Evolutionary conservation across 306 rosid genomes (phyloP).

Genomic region (Lathyrus aphaca): DNA sequence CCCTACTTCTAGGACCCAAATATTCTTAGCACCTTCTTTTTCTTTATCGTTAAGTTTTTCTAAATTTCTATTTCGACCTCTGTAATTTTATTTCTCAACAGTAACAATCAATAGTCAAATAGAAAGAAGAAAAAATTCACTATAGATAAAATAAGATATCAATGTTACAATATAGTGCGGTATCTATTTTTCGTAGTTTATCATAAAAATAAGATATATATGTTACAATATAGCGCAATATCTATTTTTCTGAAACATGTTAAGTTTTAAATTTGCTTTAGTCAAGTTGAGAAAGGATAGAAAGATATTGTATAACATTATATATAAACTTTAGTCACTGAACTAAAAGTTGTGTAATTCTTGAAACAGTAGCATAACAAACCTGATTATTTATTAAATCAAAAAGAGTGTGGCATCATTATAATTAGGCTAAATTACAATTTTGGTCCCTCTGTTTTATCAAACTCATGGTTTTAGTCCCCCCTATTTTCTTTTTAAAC

Average conservation of each 20-base stretch:
- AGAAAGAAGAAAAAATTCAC: background rate
- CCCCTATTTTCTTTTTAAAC: too few species aligned
- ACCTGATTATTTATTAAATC: slow-evolving; percentile 94
- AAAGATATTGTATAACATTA: too few species aligned
- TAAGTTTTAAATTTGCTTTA: slow-evolving; percentile 20
- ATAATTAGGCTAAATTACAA: too few species aligned
- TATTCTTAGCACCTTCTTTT: slow-evolving; percentile 1
- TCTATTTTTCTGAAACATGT: slow-evolving; percentile 11
- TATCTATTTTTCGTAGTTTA: too few species aligned
- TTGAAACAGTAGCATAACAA: slow-evolving; percentile 30
- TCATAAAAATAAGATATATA: slow-evolving; percentile 1
- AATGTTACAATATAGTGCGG: background rate
- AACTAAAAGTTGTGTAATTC: slow-evolving; percentile 8
- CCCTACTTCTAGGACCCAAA: slow-evolving; percentile 24
- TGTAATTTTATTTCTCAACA: slow-evolving; percentile 7
- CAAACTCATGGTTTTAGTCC: too few species aligned
- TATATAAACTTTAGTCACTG: background rate
- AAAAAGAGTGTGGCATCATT: slow-evolving; percentile 76
- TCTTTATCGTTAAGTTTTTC: background rate
- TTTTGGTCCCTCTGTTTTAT: too few species aligned
- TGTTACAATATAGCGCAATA: background rate
- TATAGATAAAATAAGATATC: slow-evolving; percentile 16
- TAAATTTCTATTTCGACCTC: background rate
- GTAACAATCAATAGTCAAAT: slow-evolving; percentile 10
- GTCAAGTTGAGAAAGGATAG: slow-evolving; percentile 13